A percentile compares a stretch with the other conserved stretches of the same genome.
phyloP scores from a whole-genome alignment of 441 rosid species.

The Eutrema salsugineum region DNA sequence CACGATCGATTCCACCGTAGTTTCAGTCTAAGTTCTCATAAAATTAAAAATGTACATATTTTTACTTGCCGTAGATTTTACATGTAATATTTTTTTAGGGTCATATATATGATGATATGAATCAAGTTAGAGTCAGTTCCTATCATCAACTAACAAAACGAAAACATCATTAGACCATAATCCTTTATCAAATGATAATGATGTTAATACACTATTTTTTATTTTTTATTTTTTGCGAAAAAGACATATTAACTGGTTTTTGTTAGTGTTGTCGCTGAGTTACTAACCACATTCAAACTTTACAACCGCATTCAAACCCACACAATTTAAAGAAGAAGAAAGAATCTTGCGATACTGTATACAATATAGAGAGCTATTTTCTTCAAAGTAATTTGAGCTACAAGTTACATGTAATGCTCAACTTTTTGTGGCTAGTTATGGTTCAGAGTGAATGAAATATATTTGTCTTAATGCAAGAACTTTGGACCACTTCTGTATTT shows the following conservation, averaged over 20 bases:
- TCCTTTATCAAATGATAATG: background rate
- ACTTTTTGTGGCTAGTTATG: slow-evolving; percentile 14
- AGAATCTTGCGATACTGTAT: background rate
- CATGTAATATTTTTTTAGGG: too few species aligned
- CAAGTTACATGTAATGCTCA: slow-evolving; percentile 1
- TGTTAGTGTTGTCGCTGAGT: background rate
- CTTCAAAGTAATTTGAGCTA: slow-evolving; percentile 1
- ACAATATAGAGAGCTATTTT: background rate
- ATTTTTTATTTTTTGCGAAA: too few species aligned
- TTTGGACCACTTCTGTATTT: slow-evolving; percentile 27
- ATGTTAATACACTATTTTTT: background rate
- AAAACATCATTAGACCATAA: background rate
- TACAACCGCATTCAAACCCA: background rate
- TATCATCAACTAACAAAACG: background rate
- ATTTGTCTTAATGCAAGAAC: slow-evolving; percentile 21
- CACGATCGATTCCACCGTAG: background rate
- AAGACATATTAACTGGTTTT: background rate
- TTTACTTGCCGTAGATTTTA: background rate
- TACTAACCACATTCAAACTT: background rate
- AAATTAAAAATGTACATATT: background rate
- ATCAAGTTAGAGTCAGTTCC: background rate
- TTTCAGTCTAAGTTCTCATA: background rate
- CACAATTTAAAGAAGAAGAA: background rate
- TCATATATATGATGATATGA: too few species aligned
- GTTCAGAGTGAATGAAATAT: slow-evolving; percentile 30